These are phyloP conservation scores for Stephanodiscus triporus DNA, from an alignment of 108 stramenopile genomes.

Conservation along the genomic window DNA sequence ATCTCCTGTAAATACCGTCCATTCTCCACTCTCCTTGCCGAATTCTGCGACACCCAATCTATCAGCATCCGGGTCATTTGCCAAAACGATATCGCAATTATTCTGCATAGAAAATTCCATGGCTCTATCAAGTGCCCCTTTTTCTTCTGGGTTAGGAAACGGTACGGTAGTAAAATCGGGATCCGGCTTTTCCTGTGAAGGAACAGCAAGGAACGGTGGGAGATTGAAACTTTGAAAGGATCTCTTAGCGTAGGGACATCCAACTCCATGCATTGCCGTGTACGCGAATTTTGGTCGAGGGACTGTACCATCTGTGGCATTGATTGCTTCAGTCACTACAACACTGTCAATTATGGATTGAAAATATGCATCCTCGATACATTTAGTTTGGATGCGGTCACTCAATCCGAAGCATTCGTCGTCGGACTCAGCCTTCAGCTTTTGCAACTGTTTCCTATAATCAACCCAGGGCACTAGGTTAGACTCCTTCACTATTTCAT, in stretches of 20 bases:
- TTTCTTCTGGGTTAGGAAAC: constrained; percentile 98
- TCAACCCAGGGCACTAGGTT: constrained; percentile 91
- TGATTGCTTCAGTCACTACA: constrained; percentile 51
- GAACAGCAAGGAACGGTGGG: constrained; percentile 75
- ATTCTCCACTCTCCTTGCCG: constrained; percentile 61
- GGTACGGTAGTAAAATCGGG: constrained; percentile 92
- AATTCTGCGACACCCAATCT: constrained; percentile 94
- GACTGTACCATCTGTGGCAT: neutral
- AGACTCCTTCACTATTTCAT: constrained; percentile 59
- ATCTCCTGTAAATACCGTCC: constrained; percentile 95
- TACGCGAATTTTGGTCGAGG: constrained; percentile 73
- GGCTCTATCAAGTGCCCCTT: constrained; percentile 92
- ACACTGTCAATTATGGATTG: constrained; percentile 61
- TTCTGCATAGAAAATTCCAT: constrained; percentile 72
- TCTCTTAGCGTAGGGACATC: constrained; percentile 66
- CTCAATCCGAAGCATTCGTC: constrained; percentile 63
- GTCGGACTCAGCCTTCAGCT: constrained; percentile 14
- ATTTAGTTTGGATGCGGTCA: constrained; percentile 44
- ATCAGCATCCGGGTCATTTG: constrained; percentile 99
- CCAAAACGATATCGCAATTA: constrained; percentile 83
- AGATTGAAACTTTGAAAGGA: constrained; percentile 80
- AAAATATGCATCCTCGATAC: constrained; percentile 68
- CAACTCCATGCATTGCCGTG: constrained; percentile 96
- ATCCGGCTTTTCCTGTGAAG: constrained; percentile 87
- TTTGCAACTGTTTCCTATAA: constrained; percentile 53